Conservation (phyloP, 805 yeast genomes). For the Saccharomycopsis sp. region DNA sequence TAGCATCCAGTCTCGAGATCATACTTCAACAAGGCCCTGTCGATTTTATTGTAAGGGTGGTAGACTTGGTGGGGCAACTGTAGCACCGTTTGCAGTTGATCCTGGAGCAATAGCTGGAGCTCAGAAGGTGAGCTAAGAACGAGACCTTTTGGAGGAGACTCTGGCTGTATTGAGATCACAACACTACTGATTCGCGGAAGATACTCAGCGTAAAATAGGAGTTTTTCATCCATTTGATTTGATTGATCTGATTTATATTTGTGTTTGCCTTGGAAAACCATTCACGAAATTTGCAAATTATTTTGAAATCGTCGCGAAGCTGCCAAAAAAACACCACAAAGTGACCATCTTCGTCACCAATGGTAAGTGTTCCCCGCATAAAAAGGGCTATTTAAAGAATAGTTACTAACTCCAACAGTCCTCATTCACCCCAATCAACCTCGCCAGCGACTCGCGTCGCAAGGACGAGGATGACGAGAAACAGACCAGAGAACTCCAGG, state of each 20-base stretch:
- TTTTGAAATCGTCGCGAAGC: no score
- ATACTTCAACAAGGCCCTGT: constrained; percentile 3
- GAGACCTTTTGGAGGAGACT: background rate
- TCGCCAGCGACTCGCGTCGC: constrained; percentile 6
- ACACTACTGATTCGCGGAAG: constrained; percentile 15
- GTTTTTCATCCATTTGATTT: no score
- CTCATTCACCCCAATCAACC: constrained; percentile 14
- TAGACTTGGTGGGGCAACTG: constrained; percentile 7
- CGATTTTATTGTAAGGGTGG: constrained; percentile 13
- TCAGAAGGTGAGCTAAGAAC: background rate
- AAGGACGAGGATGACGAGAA: constrained; percentile 40
- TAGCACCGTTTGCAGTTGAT: background rate
- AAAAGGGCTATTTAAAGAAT: no score
- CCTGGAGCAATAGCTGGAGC: background rate
- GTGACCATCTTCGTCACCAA: no score
- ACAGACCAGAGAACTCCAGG: constrained; percentile 83
- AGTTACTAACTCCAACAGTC: no score
- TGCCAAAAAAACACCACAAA: no score
- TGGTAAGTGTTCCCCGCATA: no score
- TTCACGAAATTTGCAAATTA: no score
- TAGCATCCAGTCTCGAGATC: constrained; percentile 2
- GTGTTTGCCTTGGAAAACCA: no score
- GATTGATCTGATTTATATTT: no score
- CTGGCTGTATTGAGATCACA: background rate
- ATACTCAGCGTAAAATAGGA: constrained; percentile 17